Evolutionary conservation across 1,139 yeast genomes (phyloP), one percentile per base, ranked within the genome.

Genomic region (Scheffersomyces lignicola): DNA sequence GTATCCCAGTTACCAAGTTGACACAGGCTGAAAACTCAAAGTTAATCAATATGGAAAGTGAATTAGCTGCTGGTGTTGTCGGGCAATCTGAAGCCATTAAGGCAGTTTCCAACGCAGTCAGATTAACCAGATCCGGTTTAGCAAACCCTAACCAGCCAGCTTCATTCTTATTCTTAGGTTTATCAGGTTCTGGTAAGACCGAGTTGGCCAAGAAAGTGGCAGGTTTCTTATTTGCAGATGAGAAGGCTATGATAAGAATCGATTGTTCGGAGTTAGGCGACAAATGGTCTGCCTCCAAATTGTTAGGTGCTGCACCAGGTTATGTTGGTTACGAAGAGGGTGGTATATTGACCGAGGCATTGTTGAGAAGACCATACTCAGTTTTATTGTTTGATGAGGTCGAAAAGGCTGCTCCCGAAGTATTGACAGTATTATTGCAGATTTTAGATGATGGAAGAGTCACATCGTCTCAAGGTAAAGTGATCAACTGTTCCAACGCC

Each of bases 331-430:
- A 87, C 58, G 97, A 90, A 60, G 97, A 92, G 60, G 97, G 98
- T 59, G 98, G 98, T 49, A 79, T 90, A 49, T 74, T 92, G 48
- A 92, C 98, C 2, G 96, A 92, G 54, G 95, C 94, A 41, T 73
- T 92, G 42, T 75, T 88, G 42, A 79, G 97, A 57, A 82, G 85
- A 44, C 98, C 99, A 36, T 94, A 92, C 68, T 86, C 97, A 4
- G 98, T 94, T 18, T 77, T 92, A 20, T 71, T 92, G 45, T 92
- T 92, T 54, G 98, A 92, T 65, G 98, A 92, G 65, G 95, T 92
- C 39, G 98, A 92, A 57, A 92, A 92, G 65, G 99, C 98, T n/a
- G 96, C 96, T 2, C 98, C 98, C 1, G 97, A 92, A 60, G 98
- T 94, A 2, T 73, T 92, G 59, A 94, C 96, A 4, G 82, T 92